These are phyloP conservation scores for Thecaphora thlaspeos DNA, from an alignment of 1,284 basidiomycete species.

Conservation along the genomic window DNA sequence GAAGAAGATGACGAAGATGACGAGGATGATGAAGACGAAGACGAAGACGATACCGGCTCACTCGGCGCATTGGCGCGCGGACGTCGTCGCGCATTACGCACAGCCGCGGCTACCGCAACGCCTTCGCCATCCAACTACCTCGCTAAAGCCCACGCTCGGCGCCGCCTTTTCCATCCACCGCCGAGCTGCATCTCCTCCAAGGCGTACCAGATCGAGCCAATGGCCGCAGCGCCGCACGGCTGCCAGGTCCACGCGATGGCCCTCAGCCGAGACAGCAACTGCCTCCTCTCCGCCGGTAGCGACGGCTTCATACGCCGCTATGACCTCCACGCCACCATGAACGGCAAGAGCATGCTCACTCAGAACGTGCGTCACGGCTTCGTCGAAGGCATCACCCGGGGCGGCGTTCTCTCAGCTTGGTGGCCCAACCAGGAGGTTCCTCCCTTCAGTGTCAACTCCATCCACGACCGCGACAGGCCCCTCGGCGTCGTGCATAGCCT, in stretches of 20 bases:
- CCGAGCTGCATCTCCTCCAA: constrained; percentile 11
- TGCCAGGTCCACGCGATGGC: constrained; percentile 82
- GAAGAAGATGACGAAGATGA: constrained; percentile 5
- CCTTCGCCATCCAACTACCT: constrained; percentile 15
- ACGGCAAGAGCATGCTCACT: constrained; percentile 81
- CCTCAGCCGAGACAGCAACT: constrained; percentile 79
- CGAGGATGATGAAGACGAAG: constrained; percentile 2
- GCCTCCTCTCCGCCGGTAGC: constrained; percentile 84
- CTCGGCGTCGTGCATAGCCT: constrained; percentile 52
- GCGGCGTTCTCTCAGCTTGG: constrained; percentile 82
- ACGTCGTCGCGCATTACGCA: neutral
- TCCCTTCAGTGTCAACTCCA: constrained; percentile 2
- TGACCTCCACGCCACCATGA: constrained; percentile 83
- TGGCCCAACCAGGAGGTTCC: constrained; percentile 65
- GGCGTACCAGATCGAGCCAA: constrained; percentile 71
- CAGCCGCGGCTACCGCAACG: too few relatives aligned
- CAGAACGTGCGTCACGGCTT: constrained; percentile 87
- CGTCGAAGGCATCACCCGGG: constrained; percentile 87
- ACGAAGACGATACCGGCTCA: neutral
- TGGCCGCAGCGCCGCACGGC: constrained; percentile 86
- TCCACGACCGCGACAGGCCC: constrained; percentile 29
- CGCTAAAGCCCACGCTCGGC: constrained; percentile 21
- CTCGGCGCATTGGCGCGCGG: neutral
- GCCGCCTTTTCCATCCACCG: constrained; percentile 18
- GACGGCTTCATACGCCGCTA: constrained; percentile 93